Conservation (phyloP, 495 filamentous ascomycete species). For the Aspergillus campestris region DNA sequence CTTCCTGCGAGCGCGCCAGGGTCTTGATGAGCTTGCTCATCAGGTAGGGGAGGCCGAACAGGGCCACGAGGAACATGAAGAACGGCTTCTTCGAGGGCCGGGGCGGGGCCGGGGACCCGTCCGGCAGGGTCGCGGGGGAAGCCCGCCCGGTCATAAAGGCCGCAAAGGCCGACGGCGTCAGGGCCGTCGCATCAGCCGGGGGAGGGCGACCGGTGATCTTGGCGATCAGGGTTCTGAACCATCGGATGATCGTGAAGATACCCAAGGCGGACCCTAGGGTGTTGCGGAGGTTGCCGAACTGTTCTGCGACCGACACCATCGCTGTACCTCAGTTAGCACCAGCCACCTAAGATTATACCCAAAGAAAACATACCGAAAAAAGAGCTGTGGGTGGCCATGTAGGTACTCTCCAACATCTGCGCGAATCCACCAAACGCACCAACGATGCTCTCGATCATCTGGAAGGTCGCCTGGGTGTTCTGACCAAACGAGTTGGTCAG, state of each 20-base stretch:
- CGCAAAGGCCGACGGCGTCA: slow-evolving; percentile 86
- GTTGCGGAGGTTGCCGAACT: slow-evolving; percentile 85
- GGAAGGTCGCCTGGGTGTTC: slow-evolving; percentile 94
- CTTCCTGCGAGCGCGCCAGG: slow-evolving; percentile 74
- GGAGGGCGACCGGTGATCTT: slow-evolving; percentile 91
- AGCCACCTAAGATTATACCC: not conserved
- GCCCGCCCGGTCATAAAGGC: slow-evolving; percentile 56
- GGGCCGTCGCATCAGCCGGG: slow-evolving; percentile 73
- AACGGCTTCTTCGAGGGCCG: slow-evolving; percentile 89
- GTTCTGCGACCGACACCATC: slow-evolving; percentile 97
- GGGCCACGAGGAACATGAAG: slow-evolving; percentile 87
- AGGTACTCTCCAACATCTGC: slow-evolving; percentile 99
- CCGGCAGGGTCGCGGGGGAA: slow-evolving; percentile 39
- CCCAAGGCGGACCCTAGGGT: slow-evolving; percentile 93
- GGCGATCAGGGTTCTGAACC: slow-evolving; percentile 81
- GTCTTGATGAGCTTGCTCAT: slow-evolving; percentile 90
- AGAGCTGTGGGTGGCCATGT: slow-evolving; percentile 98
- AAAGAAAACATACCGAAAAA: slow-evolving; percentile 76
- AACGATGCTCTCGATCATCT: slow-evolving; percentile 98
- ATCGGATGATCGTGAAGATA: slow-evolving; percentile 92
- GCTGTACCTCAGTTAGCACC: slow-evolving; percentile 44
- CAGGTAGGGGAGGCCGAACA: slow-evolving; percentile 90
- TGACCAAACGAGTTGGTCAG: slow-evolving; percentile 84
- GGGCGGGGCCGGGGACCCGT: slow-evolving; percentile 47
- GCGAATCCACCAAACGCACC: slow-evolving; percentile 94